Evolutionary conservation across 805 yeast genomes (phyloP).

Genomic region (Saturnispora saitoi): DNA sequence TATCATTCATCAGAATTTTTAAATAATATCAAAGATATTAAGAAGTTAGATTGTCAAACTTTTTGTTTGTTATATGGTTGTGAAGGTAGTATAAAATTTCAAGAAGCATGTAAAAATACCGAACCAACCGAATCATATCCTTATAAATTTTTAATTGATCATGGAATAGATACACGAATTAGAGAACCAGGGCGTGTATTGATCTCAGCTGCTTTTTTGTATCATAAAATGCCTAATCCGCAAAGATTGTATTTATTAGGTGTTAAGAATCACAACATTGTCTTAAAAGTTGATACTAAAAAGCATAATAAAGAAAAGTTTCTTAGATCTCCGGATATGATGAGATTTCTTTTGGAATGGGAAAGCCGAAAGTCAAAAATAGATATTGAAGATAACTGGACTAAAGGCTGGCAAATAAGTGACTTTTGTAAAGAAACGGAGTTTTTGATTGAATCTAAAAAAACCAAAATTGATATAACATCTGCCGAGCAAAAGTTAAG

Average conservation of each 20-base stretch:
- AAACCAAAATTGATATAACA: conserved; percentile 10
- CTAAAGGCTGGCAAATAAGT: conserved; percentile 17
- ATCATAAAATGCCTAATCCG: conserved; percentile 27
- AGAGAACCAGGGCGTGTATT: conserved; percentile 27
- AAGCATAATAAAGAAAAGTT: conserved; percentile 11
- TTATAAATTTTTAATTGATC: conserved; percentile 19
- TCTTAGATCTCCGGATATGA: conserved; percentile 10
- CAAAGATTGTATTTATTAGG: conserved; percentile 18
- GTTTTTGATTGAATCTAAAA: conserved; percentile 5
- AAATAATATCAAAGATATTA: conserved; percentile 6
- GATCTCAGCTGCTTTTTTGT: conserved; percentile 30
- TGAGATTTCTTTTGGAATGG: conserved; percentile 14
- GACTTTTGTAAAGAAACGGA: conserved; percentile 3
- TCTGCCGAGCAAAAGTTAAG: neutral
- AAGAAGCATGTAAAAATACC: conserved; percentile 3
- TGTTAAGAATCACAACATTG: conserved; percentile 11
- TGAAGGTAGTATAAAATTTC: conserved; percentile 15
- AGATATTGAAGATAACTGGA: conserved; percentile 11
- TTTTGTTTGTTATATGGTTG: conserved; percentile 17
- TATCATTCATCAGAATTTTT: conserved; percentile 10
- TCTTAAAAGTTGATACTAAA: conserved; percentile 21
- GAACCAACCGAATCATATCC: conserved; percentile 14
- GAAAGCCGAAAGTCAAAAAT: conserved; percentile 12
- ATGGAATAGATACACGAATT: conserved; percentile 20
- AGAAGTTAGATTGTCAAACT: conserved; percentile 5